Base-by-base conservation (phyloP, 768 basidiomycete species). In the Pleurotus tuoliensis region DNA sequence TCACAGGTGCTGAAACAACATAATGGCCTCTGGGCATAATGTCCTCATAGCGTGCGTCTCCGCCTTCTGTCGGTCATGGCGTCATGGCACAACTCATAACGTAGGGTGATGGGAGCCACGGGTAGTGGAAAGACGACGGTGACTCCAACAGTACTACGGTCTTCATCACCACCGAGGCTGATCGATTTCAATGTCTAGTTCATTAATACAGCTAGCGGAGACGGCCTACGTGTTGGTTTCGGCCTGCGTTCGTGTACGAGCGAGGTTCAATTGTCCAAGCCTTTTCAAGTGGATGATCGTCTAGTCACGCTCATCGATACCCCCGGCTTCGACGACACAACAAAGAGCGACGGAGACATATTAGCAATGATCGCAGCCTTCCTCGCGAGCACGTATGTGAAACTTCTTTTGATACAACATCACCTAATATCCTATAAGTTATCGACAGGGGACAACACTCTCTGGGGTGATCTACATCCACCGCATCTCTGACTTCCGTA, bases 401-500 rank as follows among this genome's bases (percentile, higher is more conserved):
- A 25, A 25, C 24, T 25, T 25, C 5, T 25, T 5, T 5, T 5
- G 24, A 25, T 34, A 30, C 3, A 11, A 34, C 30, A 34, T 4
- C 30, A 34, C 30, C 30, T 34, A 34, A 34, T 3, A 34, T 34
- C 30, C 30, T 34, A 34, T 2, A 34, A 65, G 64, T 2, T 63
- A 63, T 48, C 30, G 59, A 37, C 27, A 55, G 13, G 57, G 58
- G 11, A 47, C 66, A 37, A 71, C 67, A 58, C 67, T 76, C 16
- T 67, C 67, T 1, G 74, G 75, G n/a, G 67, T 77, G 63, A 67
- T 77, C 44, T 77, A 77, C 62, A 67, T 77, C 64, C 75, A 77
- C 60, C 73, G 75, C 9, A 77, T 77, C 58, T 63, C 67, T 2
- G 75, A 76, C 47, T 64, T 72, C 62, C 62, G 73, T 16, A 72